phyloP scores from a whole-genome alignment of 257 asterid species.

The Craterostigma plantagineum region DNA sequence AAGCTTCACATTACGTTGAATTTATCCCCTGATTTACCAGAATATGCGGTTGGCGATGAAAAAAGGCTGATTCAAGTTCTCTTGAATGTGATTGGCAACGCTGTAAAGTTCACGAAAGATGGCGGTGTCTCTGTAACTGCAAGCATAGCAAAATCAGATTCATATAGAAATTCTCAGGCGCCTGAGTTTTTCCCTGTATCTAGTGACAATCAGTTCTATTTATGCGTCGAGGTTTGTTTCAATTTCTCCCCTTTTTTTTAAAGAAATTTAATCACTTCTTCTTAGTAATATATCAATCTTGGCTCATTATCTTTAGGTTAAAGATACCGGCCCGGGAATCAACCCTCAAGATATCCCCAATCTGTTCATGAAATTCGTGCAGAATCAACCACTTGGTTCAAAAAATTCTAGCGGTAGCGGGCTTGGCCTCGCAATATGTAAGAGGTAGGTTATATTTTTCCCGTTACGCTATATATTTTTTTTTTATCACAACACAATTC shows the following conservation, averaged over 20 bases:
- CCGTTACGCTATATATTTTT: neutral
- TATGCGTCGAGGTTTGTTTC: constrained; percentile 70
- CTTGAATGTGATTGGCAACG: constrained; percentile 81
- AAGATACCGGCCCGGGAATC: constrained; percentile 87
- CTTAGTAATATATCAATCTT: constrained; percentile 3
- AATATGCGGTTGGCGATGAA: constrained; percentile 75
- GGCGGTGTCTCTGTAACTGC: constrained; percentile 74
- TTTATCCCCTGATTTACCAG: constrained; percentile 67
- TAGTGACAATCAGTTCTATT: constrained; percentile 69
- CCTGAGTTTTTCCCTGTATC: constrained; percentile 61
- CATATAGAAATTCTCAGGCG: constrained; percentile 56
- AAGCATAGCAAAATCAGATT: constrained; percentile 58
- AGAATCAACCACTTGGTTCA: constrained; percentile 48
- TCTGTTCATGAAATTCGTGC: constrained; percentile 74
- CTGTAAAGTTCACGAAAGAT: constrained; percentile 86
- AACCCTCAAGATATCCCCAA: constrained; percentile 79
- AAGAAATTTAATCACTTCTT: neutral
- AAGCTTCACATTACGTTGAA: constrained; percentile 45
- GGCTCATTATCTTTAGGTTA: constrained; percentile 34
- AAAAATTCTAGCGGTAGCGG: constrained; percentile 79
- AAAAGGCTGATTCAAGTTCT: constrained; percentile 81
- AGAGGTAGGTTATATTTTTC: constrained; percentile 60
- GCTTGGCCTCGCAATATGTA: constrained; percentile 92
- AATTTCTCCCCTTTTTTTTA: too few species aligned
- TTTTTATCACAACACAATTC: neutral